These are phyloP conservation scores for Psophocarpus tetragonolobus DNA, from an alignment of 306 rosid species.

Conservation along the genomic window DNA sequence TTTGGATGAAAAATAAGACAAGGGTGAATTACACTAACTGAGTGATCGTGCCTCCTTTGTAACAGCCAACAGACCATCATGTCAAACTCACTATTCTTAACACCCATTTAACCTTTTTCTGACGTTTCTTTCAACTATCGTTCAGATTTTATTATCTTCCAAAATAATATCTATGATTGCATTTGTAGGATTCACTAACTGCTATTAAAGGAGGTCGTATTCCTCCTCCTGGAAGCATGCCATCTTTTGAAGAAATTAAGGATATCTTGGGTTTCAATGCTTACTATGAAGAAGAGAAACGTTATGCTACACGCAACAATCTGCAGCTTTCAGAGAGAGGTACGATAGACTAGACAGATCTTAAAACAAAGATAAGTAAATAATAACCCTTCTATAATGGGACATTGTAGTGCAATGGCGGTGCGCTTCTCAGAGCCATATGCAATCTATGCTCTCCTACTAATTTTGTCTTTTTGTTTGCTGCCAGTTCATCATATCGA, in stretches of 20 bases:
- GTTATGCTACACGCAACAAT: slow-evolving; percentile 54
- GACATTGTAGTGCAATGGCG: slow-evolving; percentile 13
- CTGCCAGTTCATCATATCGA: slow-evolving; percentile 1
- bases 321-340: slow-evolving; percentile 60
- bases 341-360: slow-evolving; percentile 39
- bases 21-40: neutral
- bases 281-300: slow-evolving; percentile 94
- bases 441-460: slow-evolving; percentile 8
- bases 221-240: slow-evolving; percentile 97
- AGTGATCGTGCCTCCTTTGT: neutral
- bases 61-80: neutral
- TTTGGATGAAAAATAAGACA: neutral
- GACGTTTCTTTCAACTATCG: neutral
- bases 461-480: slow-evolving; percentile 5
- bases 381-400: neutral
- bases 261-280: slow-evolving; percentile 83
- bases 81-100: neutral
- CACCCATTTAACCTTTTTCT: neutral
- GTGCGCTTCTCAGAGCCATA: slow-evolving; percentile 18
- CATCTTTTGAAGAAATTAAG: slow-evolving; percentile 86
- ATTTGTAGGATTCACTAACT: slow-evolving; percentile 71
- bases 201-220: slow-evolving; percentile 91
- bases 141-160: neutral
- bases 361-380: neutral
- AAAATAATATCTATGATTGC: slow-evolving; percentile 15